These are phyloP conservation scores for Paraphaeosphaeria sporulosa DNA, from an alignment of 2,329 filamentous ascomycete species.

Conservation along the genomic window DNA sequence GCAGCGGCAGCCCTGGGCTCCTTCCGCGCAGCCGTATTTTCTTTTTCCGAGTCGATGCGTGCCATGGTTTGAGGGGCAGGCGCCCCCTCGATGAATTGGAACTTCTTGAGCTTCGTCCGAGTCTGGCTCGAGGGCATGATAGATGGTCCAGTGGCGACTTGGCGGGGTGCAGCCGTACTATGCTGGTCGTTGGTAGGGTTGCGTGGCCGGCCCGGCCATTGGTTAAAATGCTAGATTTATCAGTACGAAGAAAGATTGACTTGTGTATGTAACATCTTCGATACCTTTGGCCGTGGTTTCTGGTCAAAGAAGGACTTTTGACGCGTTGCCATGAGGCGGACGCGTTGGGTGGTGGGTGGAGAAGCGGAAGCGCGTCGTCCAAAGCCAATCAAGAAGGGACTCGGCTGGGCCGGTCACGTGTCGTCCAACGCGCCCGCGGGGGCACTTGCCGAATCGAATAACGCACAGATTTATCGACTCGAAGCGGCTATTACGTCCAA, in stretches of 20 bases:
- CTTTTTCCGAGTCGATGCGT: slow-evolving; percentile 52
- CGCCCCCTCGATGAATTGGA: slow-evolving; percentile 57
- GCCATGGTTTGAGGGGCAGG: slow-evolving; percentile 28
- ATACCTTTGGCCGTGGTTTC: slow-evolving; percentile 52
- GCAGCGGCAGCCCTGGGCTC: slow-evolving; percentile 46
- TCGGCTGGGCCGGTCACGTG: slow-evolving; percentile 9
- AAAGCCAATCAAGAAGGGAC: slow-evolving; percentile 17
- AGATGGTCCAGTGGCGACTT: slow-evolving; percentile 46
- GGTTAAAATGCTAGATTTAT: slow-evolving; percentile 33
- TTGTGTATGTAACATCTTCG: not conserved
- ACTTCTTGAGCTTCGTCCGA: slow-evolving; percentile 63
- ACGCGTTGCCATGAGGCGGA: slow-evolving; percentile 52
- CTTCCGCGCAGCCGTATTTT: slow-evolving; percentile 55
- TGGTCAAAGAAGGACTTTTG: slow-evolving; percentile 63
- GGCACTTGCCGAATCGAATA: too few relatives aligned
- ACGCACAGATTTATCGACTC: not conserved
- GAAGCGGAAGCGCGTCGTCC: slow-evolving; percentile 12
- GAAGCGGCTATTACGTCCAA: slow-evolving; percentile 2
- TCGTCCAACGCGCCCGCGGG: not conserved
- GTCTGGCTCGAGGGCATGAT: slow-evolving; percentile 61
- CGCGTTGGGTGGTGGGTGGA: slow-evolving; percentile 12
- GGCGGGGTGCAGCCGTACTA: slow-evolving; percentile 40
- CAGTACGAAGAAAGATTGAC: slow-evolving; percentile 19
- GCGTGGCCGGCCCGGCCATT: slow-evolving; percentile 45
- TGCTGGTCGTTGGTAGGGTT: slow-evolving; percentile 34